Percentiles rank a stretch among this genome's conserved stretches.
phyloP scores from a whole-genome alignment of 208 protist species.

The Acanthamoeba healyi region DNA sequence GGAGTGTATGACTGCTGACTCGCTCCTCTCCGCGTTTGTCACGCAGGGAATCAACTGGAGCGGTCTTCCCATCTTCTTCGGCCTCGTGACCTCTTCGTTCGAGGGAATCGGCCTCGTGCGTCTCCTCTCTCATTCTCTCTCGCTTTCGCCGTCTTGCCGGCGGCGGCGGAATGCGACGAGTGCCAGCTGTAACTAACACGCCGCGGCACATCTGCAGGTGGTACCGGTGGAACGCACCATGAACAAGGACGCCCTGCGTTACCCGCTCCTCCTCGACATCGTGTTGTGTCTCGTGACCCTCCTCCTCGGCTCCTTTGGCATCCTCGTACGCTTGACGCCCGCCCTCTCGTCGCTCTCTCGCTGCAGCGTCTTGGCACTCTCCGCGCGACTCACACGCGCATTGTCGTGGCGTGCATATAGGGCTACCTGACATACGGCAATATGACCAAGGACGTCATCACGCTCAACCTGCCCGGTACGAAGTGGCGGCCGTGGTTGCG shows the following conservation, averaged over 20 bases:
- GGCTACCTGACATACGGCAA: conserved; percentile 35
- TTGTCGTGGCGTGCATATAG: neutral
- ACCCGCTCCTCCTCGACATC: conserved; percentile 15
- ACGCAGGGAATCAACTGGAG: conserved; percentile 31
- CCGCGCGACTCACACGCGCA: neutral
- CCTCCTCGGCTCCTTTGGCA: conserved; percentile 57
- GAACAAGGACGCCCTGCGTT: neutral
- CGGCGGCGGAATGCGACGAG: no score
- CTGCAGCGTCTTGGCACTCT: neutral
- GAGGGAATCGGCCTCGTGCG: conserved; percentile 62
- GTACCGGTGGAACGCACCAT: conserved; percentile 55
- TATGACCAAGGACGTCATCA: conserved; percentile 55
- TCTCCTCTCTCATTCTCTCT: neutral
- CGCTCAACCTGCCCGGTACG: conserved; percentile 35
- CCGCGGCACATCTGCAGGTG: neutral
- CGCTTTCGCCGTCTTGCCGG: neutral
- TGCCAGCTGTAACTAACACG: no score
- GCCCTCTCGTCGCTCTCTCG: neutral
- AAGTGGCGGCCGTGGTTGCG: neutral
- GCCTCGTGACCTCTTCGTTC: conserved; percentile 44
- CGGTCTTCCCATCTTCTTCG: conserved; percentile 53
- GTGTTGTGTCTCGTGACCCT: conserved; percentile 30
- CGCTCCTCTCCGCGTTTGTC: neutral
- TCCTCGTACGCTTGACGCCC: neutral
- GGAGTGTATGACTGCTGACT: neutral